phyloP scores from a whole-genome alignment of 768 basidiomycete genomes.

The Terana coerulea region DNA sequence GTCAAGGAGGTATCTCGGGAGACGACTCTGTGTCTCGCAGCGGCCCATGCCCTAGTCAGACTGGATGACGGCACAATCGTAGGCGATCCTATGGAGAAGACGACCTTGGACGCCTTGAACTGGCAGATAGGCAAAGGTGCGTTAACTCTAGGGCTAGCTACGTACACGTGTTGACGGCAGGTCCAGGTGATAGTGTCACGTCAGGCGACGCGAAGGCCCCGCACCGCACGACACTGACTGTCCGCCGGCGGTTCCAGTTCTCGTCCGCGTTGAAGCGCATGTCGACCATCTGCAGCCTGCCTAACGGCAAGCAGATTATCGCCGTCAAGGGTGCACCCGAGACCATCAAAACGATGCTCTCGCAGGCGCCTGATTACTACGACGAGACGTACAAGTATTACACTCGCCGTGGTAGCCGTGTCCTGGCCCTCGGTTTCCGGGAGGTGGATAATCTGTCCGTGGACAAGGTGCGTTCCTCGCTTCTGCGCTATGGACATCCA shows the following conservation, averaged over 20 bases:
- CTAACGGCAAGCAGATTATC: slow-evolving; percentile 55
- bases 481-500: neutral
- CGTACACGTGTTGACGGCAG: slow-evolving; percentile 6
- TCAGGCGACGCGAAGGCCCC: slow-evolving; percentile 49
- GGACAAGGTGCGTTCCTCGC: slow-evolving; percentile 59
- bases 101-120: slow-evolving; percentile 84
- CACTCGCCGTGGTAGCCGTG: slow-evolving; percentile 89
- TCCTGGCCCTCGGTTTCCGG: slow-evolving; percentile 88
- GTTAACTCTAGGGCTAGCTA: slow-evolving; percentile 9
- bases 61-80: slow-evolving; percentile 93
- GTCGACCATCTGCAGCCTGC: slow-evolving; percentile 78
- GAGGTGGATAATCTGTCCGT: slow-evolving; percentile 66
- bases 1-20: slow-evolving; percentile 74
- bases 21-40: slow-evolving; percentile 85
- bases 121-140: slow-evolving; percentile 78
- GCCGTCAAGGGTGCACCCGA: slow-evolving; percentile 98
- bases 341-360: slow-evolving; percentile 88
- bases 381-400: slow-evolving; percentile 96
- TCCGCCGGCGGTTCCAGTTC: slow-evolving; percentile 95
- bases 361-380: slow-evolving; percentile 67
- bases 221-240: slow-evolving; percentile 58
- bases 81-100: slow-evolving; percentile 99
- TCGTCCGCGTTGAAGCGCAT: slow-evolving; percentile 97
- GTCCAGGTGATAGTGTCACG: slow-evolving; percentile 59
- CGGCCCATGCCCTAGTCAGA: slow-evolving; percentile 91